Evolutionary conservation across 495 filamentous ascomycete genomes (phyloP), one percentile per base, ranked within the genome.

Genomic region (Penicillium daleae): DNA sequence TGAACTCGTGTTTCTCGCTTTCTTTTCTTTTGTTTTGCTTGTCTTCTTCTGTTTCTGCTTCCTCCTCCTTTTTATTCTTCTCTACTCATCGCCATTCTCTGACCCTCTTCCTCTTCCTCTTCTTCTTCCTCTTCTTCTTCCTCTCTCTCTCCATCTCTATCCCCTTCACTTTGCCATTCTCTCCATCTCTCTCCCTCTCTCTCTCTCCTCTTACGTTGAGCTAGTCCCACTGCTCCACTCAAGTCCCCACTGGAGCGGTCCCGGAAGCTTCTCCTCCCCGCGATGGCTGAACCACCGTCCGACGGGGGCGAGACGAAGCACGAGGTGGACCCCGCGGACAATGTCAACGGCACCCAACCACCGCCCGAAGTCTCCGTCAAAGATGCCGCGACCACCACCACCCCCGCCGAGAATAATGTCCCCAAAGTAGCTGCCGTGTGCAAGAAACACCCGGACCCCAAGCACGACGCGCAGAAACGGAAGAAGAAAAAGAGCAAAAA

Each of bases 361-460:
- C 26, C 56, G 7, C 33, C 61, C 6, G 69, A 71, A 9, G 58
- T 56, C 33, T 21, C 71, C 22, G 66, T 70, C 29, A 78, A 77
- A 48, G 60, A 72, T n/a, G 65, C 75, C 8, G 46, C 65, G 4
- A 75, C 71, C 24, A 57, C 66, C 1, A 42, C 65, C 1, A 66
- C 65, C 27, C 62, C 68, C 6, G 35, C 66, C 1, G 74, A 76
- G 21, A 62, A 55, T 10, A 24, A 64, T 26, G n/a, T n/a, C n/a
- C 31, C 67, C 33, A 79, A 76, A 55, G 73, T 73, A 42, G 9
- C 68, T 2, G 58, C 60, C 27, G 46, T 15, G 46, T 80, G 78
- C 68, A 78, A 77, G 56, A 80, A 81, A 60, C 76, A 79, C 52
- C 48, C 73, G 10, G 60, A 71, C 21, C 74, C 71, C 55, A 69